Evolutionary conservation across 2,329 filamentous ascomycete genomes (phyloP).

Genomic region (Aureobasidium musti): DNA sequence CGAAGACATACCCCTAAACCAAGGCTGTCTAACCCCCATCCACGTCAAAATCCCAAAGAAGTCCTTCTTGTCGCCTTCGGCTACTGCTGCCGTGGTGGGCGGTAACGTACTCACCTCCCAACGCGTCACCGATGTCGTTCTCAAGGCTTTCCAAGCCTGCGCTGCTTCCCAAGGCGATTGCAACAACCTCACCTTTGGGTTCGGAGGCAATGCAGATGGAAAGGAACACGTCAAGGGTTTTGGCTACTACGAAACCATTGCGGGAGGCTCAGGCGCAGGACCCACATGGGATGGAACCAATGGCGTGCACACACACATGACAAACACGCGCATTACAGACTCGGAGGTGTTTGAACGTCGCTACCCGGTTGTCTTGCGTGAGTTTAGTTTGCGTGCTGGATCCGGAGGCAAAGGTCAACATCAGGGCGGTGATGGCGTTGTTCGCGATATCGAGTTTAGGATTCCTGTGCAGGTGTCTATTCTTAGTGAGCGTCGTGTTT

Average conservation of each 20-base stretch:
- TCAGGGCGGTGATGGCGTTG: conserved; percentile 72
- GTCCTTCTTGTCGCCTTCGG: conserved; percentile 72
- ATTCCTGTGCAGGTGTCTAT: conserved; percentile 78
- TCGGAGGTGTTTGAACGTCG: conserved; percentile 75
- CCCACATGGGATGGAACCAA: conserved; percentile 71
- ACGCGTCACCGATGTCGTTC: conserved; percentile 78
- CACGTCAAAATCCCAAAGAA: conserved; percentile 68
- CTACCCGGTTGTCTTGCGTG: conserved; percentile 71
- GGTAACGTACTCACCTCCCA: conserved; percentile 79
- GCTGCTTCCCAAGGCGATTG: conserved; percentile 78
- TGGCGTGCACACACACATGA: conserved; percentile 84
- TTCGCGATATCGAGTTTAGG: conserved; percentile 79
- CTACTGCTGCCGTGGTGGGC: conserved; percentile 77
- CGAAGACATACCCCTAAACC: conserved; percentile 82
- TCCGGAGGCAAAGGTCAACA: conserved; percentile 67
- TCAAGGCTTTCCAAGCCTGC: conserved; percentile 77
- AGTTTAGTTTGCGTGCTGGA: conserved; percentile 65
- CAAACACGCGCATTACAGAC: conserved; percentile 82
- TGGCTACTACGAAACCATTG: conserved; percentile 85
- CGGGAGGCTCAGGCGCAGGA: conserved; percentile 73
- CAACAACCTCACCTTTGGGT: conserved; percentile 74
- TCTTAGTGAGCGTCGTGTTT: conserved; percentile 73
- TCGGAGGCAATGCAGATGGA: conserved; percentile 65
- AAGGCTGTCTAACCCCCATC: conserved; percentile 77
- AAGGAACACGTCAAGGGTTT: conserved; percentile 70